Base-by-base conservation (phyloP, 1,284 basidiomycete genomes). In the Sporisorium sorghi region DNA sequence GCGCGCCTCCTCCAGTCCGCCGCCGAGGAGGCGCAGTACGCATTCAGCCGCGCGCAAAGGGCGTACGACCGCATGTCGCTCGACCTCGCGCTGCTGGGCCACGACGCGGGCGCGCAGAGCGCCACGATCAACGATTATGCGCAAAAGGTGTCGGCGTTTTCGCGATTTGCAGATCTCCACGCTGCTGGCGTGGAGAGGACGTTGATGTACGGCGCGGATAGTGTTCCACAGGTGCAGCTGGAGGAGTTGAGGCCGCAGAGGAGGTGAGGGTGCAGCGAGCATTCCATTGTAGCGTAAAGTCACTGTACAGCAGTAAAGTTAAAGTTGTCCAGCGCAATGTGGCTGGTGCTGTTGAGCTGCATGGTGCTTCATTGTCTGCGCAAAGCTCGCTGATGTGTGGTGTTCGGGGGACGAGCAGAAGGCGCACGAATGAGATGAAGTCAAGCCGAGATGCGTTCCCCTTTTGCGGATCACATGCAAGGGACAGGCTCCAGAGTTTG, bases 21-120 rank as follows among this genome's bases (percentile, higher is more conserved):
- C 1, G 14, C 17, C 15, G 44, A 46, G 17, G 15, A n/a, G 8
- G 26, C 44, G 17, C 15, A 28, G 17, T 17, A 3, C 7, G 23
- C 3, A 8, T n/a, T 46, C 44, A n/a, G 9, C 15, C 17, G 15
- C 7, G 24, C 44, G 26, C 44, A 46, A 30, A 28, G 30, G 10
- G 44, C 44, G 15, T n/a, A 28, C 44, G 44, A 46, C 24, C 24
- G 26, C 12, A 28, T 46, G 44, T 28, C 44, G 23, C 44, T 15
- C 21, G 44, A 46, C 19, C 44, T 28, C 15, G 44, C 26, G 23
- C 8, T 28, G 43, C 26, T 28, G 44, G 44, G 44, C 15, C 9
- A 28, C 26, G 23, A n/a, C 12, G 15, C 24, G 6, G 24, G 44
- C 15, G 44, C 26, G 3, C 44, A 46, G 9, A 46, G 44, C 3